Evolutionary conservation across 73 alveolate species (phyloP).

Genomic region (Effrenium voratum): DNA sequence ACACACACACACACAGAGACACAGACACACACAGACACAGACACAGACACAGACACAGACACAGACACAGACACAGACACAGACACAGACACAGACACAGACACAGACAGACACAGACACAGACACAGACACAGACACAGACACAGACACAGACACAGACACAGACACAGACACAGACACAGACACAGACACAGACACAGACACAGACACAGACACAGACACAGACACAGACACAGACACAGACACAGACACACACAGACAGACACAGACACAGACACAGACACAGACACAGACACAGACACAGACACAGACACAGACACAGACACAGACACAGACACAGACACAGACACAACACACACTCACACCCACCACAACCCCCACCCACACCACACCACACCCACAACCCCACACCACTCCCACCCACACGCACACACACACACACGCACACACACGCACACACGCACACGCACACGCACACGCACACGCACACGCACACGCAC

Average conservation of each 20-base stretch:
- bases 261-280: not conserved
- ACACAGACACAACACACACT: not conserved
- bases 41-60: no score
- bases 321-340: not conserved
- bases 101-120: no score
- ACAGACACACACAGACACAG: no score
- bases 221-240: not conserved
- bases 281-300: not conserved
- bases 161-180: no score
- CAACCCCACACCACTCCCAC: not conserved
- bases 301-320: not conserved
- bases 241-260: not conserved
- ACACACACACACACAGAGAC: no score
- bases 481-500: not conserved
- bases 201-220: not conserved
- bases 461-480: not conserved
- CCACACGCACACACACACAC: not conserved
- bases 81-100: no score
- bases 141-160: no score
- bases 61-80: no score
- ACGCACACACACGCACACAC: not conserved
- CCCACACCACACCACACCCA: not conserved
- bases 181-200: no score
- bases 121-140: no score
- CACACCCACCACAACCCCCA: not conserved